phyloP scores from a whole-genome alignment of 306 rosid genomes.

The Pterocarpus macrocarpus region DNA sequence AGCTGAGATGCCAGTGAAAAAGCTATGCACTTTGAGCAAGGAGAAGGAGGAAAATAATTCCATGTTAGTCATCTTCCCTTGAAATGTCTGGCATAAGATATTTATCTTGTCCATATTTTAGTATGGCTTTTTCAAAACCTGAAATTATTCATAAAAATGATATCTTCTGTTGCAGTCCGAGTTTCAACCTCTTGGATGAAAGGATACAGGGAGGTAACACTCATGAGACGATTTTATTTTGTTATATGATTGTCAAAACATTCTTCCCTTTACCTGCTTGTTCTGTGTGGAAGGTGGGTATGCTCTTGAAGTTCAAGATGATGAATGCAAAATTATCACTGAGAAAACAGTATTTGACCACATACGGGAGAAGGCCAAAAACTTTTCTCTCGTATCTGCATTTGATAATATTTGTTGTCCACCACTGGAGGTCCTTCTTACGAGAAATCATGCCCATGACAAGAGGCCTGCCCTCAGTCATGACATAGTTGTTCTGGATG shows the following conservation, averaged over 20 bases:
- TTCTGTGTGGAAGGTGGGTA: slow-evolving; percentile 58
- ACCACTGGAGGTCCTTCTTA: slow-evolving; percentile 57
- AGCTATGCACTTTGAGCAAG: slow-evolving; percentile 50
- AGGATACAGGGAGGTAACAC: slow-evolving; percentile 70
- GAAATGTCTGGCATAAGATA: slow-evolving; percentile 7
- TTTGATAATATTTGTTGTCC: slow-evolving; percentile 58
- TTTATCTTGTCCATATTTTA: neutral
- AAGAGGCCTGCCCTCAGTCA: slow-evolving; percentile 57
- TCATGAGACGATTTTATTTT: slow-evolving; percentile 1
- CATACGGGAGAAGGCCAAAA: slow-evolving; percentile 90
- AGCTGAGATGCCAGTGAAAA: slow-evolving; percentile 54
- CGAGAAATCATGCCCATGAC: slow-evolving; percentile 63
- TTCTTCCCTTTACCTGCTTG: slow-evolving; percentile 43
- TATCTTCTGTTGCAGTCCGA: slow-evolving; percentile 68
- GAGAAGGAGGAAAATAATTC: slow-evolving; percentile 49
- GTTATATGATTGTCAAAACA: neutral
- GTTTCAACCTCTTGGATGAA: slow-evolving; percentile 81
- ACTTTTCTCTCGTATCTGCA: slow-evolving; percentile 61
- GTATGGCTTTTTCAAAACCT: slow-evolving; percentile 19
- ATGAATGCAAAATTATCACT: slow-evolving; percentile 66
- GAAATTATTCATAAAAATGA: slow-evolving; percentile 27
- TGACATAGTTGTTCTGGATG: slow-evolving; percentile 68
- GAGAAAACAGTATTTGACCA: slow-evolving; percentile 86
- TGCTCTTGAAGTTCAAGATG: slow-evolving; percentile 57
- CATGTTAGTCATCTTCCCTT: slow-evolving; percentile 61